A percentile compares a stretch with the other conserved stretches of the same genome.
These are phyloP conservation scores for Venturia carpophila DNA, from an alignment of 2,329 filamentous ascomycete genomes.

Conservation along the genomic window DNA sequence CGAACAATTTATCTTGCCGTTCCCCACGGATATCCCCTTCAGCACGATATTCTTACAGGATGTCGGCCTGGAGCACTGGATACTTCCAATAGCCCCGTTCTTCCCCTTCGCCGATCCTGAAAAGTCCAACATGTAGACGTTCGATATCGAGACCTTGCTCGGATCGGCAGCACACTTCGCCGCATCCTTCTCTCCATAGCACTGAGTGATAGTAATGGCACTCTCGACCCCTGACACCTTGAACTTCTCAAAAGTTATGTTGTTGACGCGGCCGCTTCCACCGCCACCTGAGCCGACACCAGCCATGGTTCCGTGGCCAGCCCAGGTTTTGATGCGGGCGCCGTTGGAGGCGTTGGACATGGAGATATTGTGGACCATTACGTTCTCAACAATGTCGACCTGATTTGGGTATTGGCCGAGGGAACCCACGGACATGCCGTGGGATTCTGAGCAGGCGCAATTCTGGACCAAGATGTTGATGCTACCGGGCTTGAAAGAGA, in stretches of 20 bases:
- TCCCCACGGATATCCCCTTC: background rate
- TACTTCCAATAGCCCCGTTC: background rate
- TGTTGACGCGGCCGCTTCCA: slow-evolving; percentile 50
- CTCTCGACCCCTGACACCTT: slow-evolving; percentile 52
- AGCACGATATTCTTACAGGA: slow-evolving; percentile 15
- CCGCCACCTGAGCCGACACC: slow-evolving; percentile 49
- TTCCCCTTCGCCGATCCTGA: slow-evolving; percentile 12
- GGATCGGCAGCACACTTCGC: slow-evolving; percentile 49
- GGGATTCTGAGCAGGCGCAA: slow-evolving; percentile 56
- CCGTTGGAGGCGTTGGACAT: slow-evolving; percentile 46
- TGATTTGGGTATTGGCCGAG: slow-evolving; percentile 56
- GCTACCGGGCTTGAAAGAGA: slow-evolving; percentile 65
- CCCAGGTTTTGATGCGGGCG: slow-evolving; percentile 63
- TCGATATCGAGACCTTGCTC: slow-evolving; percentile 39
- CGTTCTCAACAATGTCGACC: slow-evolving; percentile 56
- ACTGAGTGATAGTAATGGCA: slow-evolving; percentile 52
- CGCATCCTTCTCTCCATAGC: slow-evolving; percentile 51
- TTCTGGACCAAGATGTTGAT: slow-evolving; percentile 58
- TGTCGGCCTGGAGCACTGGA: background rate
- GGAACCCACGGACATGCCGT: slow-evolving; percentile 61
- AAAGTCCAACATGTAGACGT: slow-evolving; percentile 9
- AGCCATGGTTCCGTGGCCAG: slow-evolving; percentile 36
- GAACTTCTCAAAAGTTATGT: slow-evolving; percentile 56
- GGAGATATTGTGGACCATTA: slow-evolving; percentile 27
- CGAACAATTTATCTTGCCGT: background rate